Percentiles rank a stretch among this genome's conserved stretches.
Evolutionary conservation across 1,284 basidiomycete genomes (phyloP).

Genomic region (Calocybe gambosa): DNA sequence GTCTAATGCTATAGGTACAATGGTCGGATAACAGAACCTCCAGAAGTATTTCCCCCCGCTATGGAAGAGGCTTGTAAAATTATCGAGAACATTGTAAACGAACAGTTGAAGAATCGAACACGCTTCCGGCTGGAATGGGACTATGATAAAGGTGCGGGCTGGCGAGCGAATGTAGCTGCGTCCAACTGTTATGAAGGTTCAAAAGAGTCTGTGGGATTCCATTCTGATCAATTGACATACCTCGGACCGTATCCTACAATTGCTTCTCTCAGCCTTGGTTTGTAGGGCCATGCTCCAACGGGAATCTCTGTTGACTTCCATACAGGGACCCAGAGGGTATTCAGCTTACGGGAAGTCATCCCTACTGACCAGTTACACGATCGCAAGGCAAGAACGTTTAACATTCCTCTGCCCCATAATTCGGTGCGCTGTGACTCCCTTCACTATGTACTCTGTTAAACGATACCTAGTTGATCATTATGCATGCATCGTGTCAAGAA

Average conservation of each 20-base stretch:
- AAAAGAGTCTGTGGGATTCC: conserved; percentile 81
- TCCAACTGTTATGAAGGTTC: conserved; percentile 87
- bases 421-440: conserved; percentile 45
- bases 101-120: conserved; percentile 55
- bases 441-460: neutral
- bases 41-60: conserved; percentile 55
- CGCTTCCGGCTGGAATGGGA: conserved; percentile 74
- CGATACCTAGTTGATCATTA: conserved; percentile 63
- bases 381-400: conserved; percentile 70
- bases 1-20: conserved; percentile 58
- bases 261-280: conserved; percentile 87
- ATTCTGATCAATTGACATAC: conserved; percentile 76
- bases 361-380: conserved; percentile 49
- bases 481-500: conserved; percentile 91
- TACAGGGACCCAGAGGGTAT: conserved; percentile 64
- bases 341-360: conserved; percentile 73
- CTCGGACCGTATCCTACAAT: conserved; percentile 91
- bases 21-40: conserved; percentile 54
- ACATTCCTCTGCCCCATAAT: conserved; percentile 81
- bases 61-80: conserved; percentile 79
- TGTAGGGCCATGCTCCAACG: conserved; percentile 13
- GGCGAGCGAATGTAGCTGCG: conserved; percentile 89
- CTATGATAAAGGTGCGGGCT: conserved; percentile 37
- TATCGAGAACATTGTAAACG: conserved; percentile 74
- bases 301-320: conserved; percentile 7